Base-by-base conservation (phyloP, 148 eudicot genomes). In the Pharnaceum exiguum region DNA sequence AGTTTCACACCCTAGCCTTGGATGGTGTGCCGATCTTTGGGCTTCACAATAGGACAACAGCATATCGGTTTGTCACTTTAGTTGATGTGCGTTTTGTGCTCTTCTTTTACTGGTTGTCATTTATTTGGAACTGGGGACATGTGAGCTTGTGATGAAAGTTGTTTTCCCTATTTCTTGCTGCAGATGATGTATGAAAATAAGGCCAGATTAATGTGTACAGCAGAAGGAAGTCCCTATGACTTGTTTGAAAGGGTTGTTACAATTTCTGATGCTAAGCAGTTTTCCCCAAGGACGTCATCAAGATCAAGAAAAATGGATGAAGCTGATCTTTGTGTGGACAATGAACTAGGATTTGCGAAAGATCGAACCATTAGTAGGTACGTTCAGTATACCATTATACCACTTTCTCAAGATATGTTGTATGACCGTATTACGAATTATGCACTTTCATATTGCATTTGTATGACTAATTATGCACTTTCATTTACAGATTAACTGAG, bases 341-440 rank as follows among this genome's bases (percentile, higher is more conserved):
- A 93, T 66, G 90, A 93, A 59, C 73, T 93, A 48, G 96, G 87
- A 23, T 93, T 93, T 43, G 89, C 95, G 23, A 93, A 93, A 72
- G 98, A 93, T 67, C 94, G 96, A 30, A 88, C 95, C 48, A 79
- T 88, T 61, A 93, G 98, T 44, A 79, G 98, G 98, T 85, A 74
- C 63, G 59, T n/a, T 19, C n/a, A n/a, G n/a, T n/a, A n/a, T n/a
- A n/a, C n/a, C n/a, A n/a, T n/a, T n/a, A n/a, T n/a, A n/a, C n/a
- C n/a, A n/a, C n/a, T n/a, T n/a, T n/a, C n/a, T n/a, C n/a, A n/a
- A n/a, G n/a, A 6, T 46, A 12, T 46, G 11, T 46, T 46, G 1
- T 10, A 29, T 46, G 23, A n/a, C 51, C 0, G 16, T 46, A 24
- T 40, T 4, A 40, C 4, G 17, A 40, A 7, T 42, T 1, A 5